A percentile compares a stretch with the other conserved stretches of the same genome.
These are phyloP conservation scores for Erigeron philadelphicus DNA, from an alignment of 140 eudicot species.

Conservation along the genomic window DNA sequence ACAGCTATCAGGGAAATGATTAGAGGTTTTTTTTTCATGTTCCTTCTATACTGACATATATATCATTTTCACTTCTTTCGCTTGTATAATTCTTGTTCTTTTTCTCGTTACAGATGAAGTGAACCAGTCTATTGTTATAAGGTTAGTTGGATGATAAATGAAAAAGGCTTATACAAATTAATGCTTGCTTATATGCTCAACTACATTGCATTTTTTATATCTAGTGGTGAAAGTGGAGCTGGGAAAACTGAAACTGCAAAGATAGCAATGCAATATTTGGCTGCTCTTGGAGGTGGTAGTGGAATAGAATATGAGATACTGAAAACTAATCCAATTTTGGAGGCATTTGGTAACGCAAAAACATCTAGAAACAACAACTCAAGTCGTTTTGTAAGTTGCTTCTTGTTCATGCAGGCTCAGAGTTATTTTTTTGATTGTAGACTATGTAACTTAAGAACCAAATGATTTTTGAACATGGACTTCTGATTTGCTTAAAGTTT, in stretches of 20 bases:
- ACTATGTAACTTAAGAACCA: background rate
- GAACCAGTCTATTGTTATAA: constrained; percentile 92
- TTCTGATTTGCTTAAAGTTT: constrained; percentile 17
- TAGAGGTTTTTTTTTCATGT: constrained; percentile 46
- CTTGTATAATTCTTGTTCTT: constrained; percentile 12
- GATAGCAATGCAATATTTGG: constrained; percentile 98
- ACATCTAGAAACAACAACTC: constrained; percentile 93
- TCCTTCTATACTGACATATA: background rate
- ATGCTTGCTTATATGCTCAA: constrained; percentile 10
- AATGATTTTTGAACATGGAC: background rate
- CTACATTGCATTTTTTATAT: constrained; percentile 8
- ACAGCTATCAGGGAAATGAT: constrained; percentile 92
- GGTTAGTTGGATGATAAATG: constrained; percentile 47
- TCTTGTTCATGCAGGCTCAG: background rate
- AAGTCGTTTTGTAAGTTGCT: constrained; percentile 92
- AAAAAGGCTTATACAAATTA: background rate
- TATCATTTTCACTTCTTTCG: background rate
- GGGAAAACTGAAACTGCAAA: constrained; percentile 99
- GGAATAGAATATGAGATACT: constrained; percentile 94
- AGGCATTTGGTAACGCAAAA: constrained; percentile 97
- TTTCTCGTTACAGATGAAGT: constrained; percentile 72
- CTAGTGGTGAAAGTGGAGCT: constrained; percentile 99
- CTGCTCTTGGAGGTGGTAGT: constrained; percentile 99
- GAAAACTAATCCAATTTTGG: constrained; percentile 94
- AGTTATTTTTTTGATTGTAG: background rate